Evolutionary conservation across 2,329 filamentous ascomycete species (phyloP), one percentile per base, ranked within the genome.

Genomic region (Aspergillus sp.): DNA sequence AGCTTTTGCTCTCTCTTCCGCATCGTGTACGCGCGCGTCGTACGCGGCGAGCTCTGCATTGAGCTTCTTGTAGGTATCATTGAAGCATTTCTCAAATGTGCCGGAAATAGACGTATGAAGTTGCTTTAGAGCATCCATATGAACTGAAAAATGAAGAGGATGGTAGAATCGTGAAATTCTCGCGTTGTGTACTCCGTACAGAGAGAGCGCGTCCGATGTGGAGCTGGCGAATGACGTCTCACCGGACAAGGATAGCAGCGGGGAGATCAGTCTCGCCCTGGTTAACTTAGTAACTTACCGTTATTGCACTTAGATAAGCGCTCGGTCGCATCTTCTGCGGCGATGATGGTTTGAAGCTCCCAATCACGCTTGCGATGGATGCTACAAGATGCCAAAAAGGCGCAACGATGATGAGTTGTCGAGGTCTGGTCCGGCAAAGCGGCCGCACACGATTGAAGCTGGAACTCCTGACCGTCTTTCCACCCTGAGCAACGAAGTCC

Each of bases 401-500:
- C 59, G 55, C 52, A 65, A 70, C 54, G 65, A 69, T 38, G 60
- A 66, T 50, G 60, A 59, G 7, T 57, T 57, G 4, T 43, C 52
- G 13, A 60, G 63, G 46, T 48, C 56, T 23, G 74, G 68, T 23
- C 66, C 75, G n/a, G 60, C 71, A 11, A 88, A 89, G 73, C 77
- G 82, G 61, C 68, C 70, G 57, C 75, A 80, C 31, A 71, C 72
- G 57, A 68, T 34, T 50, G 59, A 57, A 70, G 48, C 47, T 23
- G 57, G 60, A 45, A 51, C 61, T 49, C 66, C 74, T 60, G 91
- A 96, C 77, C 82, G 83, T 52, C 76, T 97, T 17, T 91, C 91
- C 7, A 79, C 77, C 8, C 83, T 98, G 55, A 96, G 93, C 64
- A 91, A 97, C 75, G 95, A 99, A 77, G 83, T 98, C 38, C 84